Conservation (phyloP, 1,284 basidiomycete species). For the Marasmius oreades region DNA sequence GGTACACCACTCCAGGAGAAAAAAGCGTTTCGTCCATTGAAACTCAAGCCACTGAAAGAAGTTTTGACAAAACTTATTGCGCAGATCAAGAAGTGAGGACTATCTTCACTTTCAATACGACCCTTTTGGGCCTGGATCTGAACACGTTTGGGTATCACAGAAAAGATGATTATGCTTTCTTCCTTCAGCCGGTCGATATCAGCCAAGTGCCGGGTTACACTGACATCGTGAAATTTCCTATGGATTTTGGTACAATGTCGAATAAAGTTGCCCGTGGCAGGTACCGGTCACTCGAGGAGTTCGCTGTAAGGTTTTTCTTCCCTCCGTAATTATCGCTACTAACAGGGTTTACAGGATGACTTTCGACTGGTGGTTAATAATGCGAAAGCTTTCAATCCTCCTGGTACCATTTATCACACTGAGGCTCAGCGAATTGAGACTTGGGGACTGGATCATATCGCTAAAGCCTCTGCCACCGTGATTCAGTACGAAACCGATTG, state of each 20-base stretch:
- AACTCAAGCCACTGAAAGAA: constrained; percentile 75
- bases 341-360: constrained; percentile 46
- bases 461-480: constrained; percentile 63
- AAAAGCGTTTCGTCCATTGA: constrained; percentile 51
- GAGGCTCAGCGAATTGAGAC: constrained; percentile 68
- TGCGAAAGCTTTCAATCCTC: constrained; percentile 71
- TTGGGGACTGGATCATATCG: constrained; percentile 70
- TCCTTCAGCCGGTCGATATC: constrained; percentile 67
- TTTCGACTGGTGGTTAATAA: constrained; percentile 69
- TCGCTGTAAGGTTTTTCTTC: constrained; percentile 49
- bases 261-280: constrained; percentile 59
- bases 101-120: constrained; percentile 4
- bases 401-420: constrained; percentile 63
- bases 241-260: constrained; percentile 83
- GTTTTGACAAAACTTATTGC: constrained; percentile 61
- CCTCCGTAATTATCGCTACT: neutral
- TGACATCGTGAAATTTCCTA: constrained; percentile 68
- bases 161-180: constrained; percentile 86
- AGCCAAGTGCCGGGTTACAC: constrained; percentile 65
- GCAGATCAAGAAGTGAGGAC: constrained; percentile 68
- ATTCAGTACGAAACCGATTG: constrained; percentile 79
- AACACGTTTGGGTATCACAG: constrained; percentile 31
- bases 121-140: no score
- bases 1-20: constrained; percentile 34
- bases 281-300: constrained; percentile 74